These are phyloP conservation scores for Talaromyces sp. DNA, from an alignment of 2,329 filamentous ascomycete species.

Conservation along the genomic window DNA sequence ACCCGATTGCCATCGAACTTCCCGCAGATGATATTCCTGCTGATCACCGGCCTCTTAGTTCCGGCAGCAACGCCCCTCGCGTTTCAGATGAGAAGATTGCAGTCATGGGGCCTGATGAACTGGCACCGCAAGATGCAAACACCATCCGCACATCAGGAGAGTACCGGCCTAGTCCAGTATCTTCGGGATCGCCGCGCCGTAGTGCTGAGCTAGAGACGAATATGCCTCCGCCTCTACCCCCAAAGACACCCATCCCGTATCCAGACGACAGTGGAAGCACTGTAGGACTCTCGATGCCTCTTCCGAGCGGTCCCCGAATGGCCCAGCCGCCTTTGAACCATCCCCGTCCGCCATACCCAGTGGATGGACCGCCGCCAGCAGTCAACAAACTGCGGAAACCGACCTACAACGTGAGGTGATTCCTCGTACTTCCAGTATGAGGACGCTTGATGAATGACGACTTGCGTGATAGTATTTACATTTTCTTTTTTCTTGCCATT, in stretches of 20 bases:
- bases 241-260: conserved; percentile 68
- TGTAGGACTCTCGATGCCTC: conserved; percentile 28
- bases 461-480: neutral
- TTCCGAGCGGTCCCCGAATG: conserved; percentile 17
- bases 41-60: conserved; percentile 14
- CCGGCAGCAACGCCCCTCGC: conserved; percentile 20
- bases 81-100: conserved; percentile 65
- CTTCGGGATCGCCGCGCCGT: conserved; percentile 27
- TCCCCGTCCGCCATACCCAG: conserved; percentile 65
- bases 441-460: neutral
- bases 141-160: conserved; percentile 24
- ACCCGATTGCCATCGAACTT: conserved; percentile 53
- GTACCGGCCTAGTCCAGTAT: conserved; percentile 35
- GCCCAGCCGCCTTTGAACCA: conserved; percentile 16
- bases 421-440: neutral
- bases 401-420: conserved; percentile 55
- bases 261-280: conserved; percentile 25
- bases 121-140: conserved; percentile 23
- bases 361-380: conserved; percentile 73
- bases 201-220: conserved; percentile 29
- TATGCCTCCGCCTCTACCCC: conserved; percentile 64
- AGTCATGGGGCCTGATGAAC: conserved; percentile 56
- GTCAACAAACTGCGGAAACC: conserved; percentile 87
- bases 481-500: neutral
- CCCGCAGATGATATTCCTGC: conserved; percentile 47